Evolutionary conservation across 2,329 filamentous ascomycete genomes (phyloP), one percentile per base, ranked within the genome.

Genomic region (Botryotinia calthae): DNA sequence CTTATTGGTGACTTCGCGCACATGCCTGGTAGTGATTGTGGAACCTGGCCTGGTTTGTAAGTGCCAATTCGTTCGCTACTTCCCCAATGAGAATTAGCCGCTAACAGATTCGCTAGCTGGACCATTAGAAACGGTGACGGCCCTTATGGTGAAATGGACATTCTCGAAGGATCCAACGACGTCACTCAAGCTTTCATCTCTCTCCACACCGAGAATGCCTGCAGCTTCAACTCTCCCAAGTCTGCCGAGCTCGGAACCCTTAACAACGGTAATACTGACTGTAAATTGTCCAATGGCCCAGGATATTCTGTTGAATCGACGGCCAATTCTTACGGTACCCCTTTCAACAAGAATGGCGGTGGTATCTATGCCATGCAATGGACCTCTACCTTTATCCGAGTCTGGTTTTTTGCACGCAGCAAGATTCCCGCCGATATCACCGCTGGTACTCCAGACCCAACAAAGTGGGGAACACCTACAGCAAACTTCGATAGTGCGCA

Each of bases 1-100:
- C 87, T 94, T 76, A 89, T 94, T 67, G 84, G 90, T 34, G 91
- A 94, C 79, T 86, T 93, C 68, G 84, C 84, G n/a, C 91, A 94
- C 76, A 93, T 94, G 89, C 91, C 92, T 1, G 75, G 86, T 86
- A 89, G 89, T 2, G 84, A 87, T 67, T 94, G 92, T 76, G 92
- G 92, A 28, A 86, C 88, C n/a, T 94, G 92, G 91, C 91, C 91
- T 73, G 89, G 90, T 82, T 92, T 87, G 79, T 88, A 81, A 68
- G 73, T 70, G 18, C 14, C 22, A 6, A 40, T 4, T 31, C 44
- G 10, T 25, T 6, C 59, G 79, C 14, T 8, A 42, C n/a, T 44
- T 58, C 22, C 54, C 66, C 44, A 46, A 70, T 8, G 3, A 48
- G 16, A 22, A 72, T 8, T 18, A 37, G n/a, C 42, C 10, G 20